Percentiles rank a stretch among this genome's conserved stretches.
Evolutionary conservation across 129 eudicot genomes (phyloP).

Genomic region (Lactuca saligna): DNA sequence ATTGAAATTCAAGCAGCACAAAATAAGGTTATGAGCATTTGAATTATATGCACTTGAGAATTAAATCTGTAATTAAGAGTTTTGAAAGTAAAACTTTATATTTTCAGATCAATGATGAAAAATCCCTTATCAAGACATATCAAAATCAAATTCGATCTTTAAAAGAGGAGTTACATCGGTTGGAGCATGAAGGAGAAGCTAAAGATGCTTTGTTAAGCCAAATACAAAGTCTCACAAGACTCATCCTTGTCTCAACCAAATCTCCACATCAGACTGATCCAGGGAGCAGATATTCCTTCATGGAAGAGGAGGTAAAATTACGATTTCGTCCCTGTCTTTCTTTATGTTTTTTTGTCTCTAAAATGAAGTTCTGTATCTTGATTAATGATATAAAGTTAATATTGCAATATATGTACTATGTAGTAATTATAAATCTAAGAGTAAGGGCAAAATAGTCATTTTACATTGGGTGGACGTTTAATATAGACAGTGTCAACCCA

Average conservation of each 20-base stretch:
- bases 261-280: slow-evolving; percentile 59
- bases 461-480: too few relatives aligned
- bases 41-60: too few relatives aligned
- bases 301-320: slow-evolving; percentile 73
- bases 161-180: slow-evolving; percentile 68
- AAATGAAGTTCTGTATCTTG: too few relatives aligned
- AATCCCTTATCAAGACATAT: slow-evolving; percentile 82
- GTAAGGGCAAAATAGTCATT: too few relatives aligned
- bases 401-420: too few relatives aligned
- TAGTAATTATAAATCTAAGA: too few relatives aligned
- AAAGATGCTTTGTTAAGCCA: slow-evolving; percentile 76
- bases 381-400: too few relatives aligned
- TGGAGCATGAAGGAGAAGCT: slow-evolving; percentile 57
- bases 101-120: slow-evolving; percentile 75
- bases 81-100: slow-evolving; percentile 4
- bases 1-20: slow-evolving; percentile 85
- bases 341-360: too few relatives aligned
- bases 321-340: too few relatives aligned
- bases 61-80: background rate
- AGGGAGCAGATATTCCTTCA: slow-evolving; percentile 77
- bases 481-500: too few relatives aligned
- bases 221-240: slow-evolving; percentile 72
- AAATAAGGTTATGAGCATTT: slow-evolving; percentile 52
- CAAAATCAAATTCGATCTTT: slow-evolving; percentile 68
- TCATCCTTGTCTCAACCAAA: slow-evolving; percentile 79